Percentiles rank a stretch among this genome's conserved stretches.
Evolutionary conservation across 805 yeast species (phyloP).

Genomic region (Danielia oregonensis): DNA sequence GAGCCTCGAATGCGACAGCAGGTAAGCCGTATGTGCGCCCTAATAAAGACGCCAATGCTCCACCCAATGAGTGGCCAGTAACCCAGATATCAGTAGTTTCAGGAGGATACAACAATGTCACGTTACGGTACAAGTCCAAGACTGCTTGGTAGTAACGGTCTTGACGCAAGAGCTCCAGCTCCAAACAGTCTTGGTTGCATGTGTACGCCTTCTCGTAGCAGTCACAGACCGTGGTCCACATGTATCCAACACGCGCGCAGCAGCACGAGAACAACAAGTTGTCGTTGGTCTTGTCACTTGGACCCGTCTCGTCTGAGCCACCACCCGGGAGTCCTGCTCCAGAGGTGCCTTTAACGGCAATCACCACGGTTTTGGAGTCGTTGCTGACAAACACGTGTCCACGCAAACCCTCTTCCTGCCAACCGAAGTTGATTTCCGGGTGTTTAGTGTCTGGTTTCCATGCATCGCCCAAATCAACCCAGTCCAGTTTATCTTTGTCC

Average conservation of each 20-base stretch:
- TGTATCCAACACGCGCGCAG: conserved; percentile 85
- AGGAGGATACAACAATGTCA: conserved; percentile 61
- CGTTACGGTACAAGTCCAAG: conserved; percentile 71
- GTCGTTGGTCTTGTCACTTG: conserved; percentile 80
- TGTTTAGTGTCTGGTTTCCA: conserved; percentile 53
- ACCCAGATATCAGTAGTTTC: conserved; percentile 70
- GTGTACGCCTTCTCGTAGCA: conserved; percentile 82
- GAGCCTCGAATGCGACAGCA: conserved; percentile 86
- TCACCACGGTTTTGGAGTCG: conserved; percentile 59
- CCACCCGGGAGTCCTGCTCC: conserved; percentile 60
- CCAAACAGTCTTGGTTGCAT: conserved; percentile 85
- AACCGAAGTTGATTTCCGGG: conserved; percentile 68
- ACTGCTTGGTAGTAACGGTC: conserved; percentile 83
- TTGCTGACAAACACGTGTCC: conserved; percentile 81
- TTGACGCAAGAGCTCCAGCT: conserved; percentile 63
- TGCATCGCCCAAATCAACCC: conserved; percentile 68
- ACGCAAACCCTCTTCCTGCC: conserved; percentile 81
- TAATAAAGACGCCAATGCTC: conserved; percentile 72
- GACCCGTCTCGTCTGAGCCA: conserved; percentile 63
- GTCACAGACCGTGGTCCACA: conserved; percentile 95
- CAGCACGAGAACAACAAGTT: conserved; percentile 91
- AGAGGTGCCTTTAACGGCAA: conserved; percentile 87
- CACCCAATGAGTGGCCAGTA: conserved; percentile 95
- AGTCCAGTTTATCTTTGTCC: conserved; percentile 58
- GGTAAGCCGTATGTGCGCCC: conserved; percentile 92